A percentile compares a stretch with the other conserved stretches of the same genome.
Conservation (phyloP, 805 yeast genomes). For the Yamadazyma paraphyllophila region DNA sequence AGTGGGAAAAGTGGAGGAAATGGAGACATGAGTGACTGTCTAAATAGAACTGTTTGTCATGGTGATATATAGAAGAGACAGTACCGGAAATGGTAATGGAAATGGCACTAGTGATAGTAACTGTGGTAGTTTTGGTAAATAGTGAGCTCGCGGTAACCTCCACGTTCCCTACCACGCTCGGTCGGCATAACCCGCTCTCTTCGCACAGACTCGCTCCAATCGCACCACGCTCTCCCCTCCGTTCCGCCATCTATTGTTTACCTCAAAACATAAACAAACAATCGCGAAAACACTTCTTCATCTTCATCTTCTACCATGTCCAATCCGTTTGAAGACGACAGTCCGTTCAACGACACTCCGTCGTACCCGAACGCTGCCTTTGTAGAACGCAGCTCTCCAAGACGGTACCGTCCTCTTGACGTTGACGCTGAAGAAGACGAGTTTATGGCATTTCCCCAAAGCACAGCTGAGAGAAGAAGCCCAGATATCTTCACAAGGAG, state of each 20-base stretch:
- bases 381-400: conserved; percentile 38
- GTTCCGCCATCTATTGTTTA: neutral
- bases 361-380: conserved; percentile 39
- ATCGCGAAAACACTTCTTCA: neutral
- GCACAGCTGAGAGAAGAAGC: conserved; percentile 24
- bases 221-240: neutral
- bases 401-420: conserved; percentile 26
- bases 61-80: no score
- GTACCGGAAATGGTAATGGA: no score
- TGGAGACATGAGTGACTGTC: no score
- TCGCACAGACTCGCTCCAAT: neutral
- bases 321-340: conserved; percentile 33
- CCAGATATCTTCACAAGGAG: conserved; percentile 45
- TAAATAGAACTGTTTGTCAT: no score
- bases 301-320: conserved; percentile 19
- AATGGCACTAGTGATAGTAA: no score
- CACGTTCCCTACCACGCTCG: no score
- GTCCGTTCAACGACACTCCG: conserved; percentile 35
- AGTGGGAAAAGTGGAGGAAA: no score
- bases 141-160: no score
- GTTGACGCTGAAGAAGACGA: conserved; percentile 19
- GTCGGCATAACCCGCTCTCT: no score
- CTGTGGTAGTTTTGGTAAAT: no score
- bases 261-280: conserved; percentile 7
- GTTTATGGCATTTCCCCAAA: conserved; percentile 30